phyloP scores from a whole-genome alignment of 805 yeast genomes.

The Lipomyces sp. region DNA sequence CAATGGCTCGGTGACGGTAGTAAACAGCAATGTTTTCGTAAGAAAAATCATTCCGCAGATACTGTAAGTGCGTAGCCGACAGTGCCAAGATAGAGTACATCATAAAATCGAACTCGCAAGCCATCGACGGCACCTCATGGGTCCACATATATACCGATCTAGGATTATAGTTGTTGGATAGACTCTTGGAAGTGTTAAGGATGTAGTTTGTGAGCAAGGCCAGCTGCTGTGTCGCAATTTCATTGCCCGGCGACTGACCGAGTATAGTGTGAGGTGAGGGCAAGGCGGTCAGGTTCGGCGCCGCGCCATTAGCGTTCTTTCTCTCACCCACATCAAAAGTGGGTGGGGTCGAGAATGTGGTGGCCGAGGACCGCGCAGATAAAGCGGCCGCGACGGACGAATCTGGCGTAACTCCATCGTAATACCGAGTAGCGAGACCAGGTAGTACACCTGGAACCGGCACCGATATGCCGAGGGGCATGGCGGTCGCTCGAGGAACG shows the following conservation, averaged over 20 bases:
- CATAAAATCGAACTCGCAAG: constrained; percentile 33
- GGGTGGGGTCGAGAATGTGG: constrained; percentile 34
- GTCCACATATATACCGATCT: constrained; percentile 38
- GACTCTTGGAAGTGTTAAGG: constrained; percentile 29
- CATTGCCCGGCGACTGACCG: constrained; percentile 19
- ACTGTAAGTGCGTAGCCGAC: constrained; percentile 36
- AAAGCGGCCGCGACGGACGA: constrained; percentile 31
- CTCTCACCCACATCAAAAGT: constrained; percentile 21
- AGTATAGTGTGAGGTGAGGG: constrained; percentile 33
- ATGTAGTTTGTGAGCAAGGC: constrained; percentile 33
- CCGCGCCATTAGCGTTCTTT: constrained; percentile 28
- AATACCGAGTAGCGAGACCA: constrained; percentile 34
- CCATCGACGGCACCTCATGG: constrained; percentile 36
- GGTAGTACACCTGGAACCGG: constrained; percentile 37
- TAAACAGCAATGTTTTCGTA: constrained; percentile 32
- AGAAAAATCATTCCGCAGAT: constrained; percentile 29
- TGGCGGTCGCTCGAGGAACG: constrained; percentile 16
- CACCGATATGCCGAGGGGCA: constrained; percentile 27
- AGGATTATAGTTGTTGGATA: constrained; percentile 34
- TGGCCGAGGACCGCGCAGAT: constrained; percentile 35
- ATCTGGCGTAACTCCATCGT: constrained; percentile 14
- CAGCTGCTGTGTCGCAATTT: constrained; percentile 34
- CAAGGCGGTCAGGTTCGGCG: constrained; percentile 31
- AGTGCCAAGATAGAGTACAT: constrained; percentile 37
- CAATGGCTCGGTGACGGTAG: constrained; percentile 35